Conservation (phyloP, 305 asterid species). For the Fraxinus latifolia region DNA sequence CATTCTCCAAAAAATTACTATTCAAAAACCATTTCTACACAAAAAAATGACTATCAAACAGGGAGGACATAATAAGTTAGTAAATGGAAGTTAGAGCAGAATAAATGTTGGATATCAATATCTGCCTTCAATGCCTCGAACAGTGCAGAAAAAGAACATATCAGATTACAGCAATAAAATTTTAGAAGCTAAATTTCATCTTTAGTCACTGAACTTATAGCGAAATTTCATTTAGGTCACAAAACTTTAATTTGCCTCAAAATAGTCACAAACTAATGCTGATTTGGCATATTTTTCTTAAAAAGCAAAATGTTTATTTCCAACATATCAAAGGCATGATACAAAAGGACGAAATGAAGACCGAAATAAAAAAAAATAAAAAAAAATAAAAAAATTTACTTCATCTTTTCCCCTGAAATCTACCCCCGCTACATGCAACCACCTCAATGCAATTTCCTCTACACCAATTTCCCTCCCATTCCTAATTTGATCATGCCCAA, state of each 20-base stretch:
- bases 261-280: neutral
- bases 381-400: neutral
- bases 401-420: neutral
- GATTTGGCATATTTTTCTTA: neutral
- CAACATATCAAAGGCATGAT: neutral
- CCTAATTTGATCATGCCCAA: too few relatives aligned
- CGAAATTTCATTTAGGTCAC: neutral
- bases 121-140: neutral
- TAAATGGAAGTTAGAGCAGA: neutral
- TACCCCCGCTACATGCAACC: too few relatives aligned
- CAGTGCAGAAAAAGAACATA: neutral
- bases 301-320: neutral
- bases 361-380: neutral
- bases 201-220: neutral
- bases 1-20: too few relatives aligned
- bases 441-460: too few relatives aligned
- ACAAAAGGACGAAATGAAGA: neutral
- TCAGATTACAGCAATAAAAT: neutral
- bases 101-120: neutral
- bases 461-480: too few relatives aligned
- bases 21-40: too few relatives aligned
- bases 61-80: neutral
- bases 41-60: too few relatives aligned
- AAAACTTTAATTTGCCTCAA: neutral
- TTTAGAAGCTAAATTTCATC: neutral